Evolutionary conservation across 179 eudicot genomes (phyloP), one percentile per base, ranked within the genome.

Genomic region (Nepenthes alata): DNA sequence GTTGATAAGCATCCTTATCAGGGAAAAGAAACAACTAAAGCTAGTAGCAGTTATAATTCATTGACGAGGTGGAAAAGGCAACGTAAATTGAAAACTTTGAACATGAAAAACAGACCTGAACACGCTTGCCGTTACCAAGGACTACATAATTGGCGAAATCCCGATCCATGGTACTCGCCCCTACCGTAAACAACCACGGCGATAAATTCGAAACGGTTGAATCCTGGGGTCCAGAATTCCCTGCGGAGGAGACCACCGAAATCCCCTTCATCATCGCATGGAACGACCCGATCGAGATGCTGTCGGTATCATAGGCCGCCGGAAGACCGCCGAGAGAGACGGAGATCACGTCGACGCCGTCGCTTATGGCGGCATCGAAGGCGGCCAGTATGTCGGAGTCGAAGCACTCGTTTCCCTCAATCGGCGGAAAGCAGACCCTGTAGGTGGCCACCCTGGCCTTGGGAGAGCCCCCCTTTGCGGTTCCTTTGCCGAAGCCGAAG

Each of bases 381-480:
- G 81, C 98, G 7, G 98, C 98, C 41, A 91, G 58, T 47, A 91
- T 73, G 72, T 89, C 96, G 2, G 95, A 84, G 57, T 89, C 96
- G 25, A 74, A 86, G 74, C 98, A 91, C 68, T 84, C 96, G 38
- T 67, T 70, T 44, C 86, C 88, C 2, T 58, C 67, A 48, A 83
- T 76, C 0, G 91, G 96, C 6, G 98, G 71, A 82, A 88, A 86
- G 61, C 96, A 89, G 13, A 86, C 89, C 75, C 86, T 89, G 70
- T 89, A 91, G 9, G 95, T 85, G 2, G 85, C 96, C 47, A 91
- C 95, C 6, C 98, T 65, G 25, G 98, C 98, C 37, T 61, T 66
- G 9, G 98, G 98, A 35, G 96, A 85, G 13, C 98, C 98, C 0
- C 98, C 98, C 59, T 80, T 86, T 7, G 95, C 95, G 14, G 87